Percentiles rank a stretch among this genome's conserved stretches.
Evolutionary conservation across 306 rosid genomes (phyloP).

Genomic region (Glycine latifolia): DNA sequence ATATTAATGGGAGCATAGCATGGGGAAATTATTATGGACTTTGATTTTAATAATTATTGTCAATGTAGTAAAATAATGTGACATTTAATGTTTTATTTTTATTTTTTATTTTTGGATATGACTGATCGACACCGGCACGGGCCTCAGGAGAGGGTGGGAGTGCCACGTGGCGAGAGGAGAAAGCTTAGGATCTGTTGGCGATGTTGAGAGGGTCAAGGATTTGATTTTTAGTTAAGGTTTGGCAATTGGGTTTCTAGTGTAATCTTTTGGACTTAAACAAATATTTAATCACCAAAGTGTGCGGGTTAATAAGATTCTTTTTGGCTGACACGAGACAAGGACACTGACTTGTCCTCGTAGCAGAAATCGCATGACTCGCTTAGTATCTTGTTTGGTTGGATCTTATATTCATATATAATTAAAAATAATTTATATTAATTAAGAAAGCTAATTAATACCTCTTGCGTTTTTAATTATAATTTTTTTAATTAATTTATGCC

Average conservation of each 20-base stretch:
- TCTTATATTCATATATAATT: background rate
- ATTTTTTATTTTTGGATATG: constrained; percentile 23
- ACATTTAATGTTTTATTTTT: constrained; percentile 11
- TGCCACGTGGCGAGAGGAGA: constrained; percentile 83
- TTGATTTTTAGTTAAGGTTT: constrained; percentile 21
- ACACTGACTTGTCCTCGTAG: constrained; percentile 49
- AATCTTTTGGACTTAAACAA: background rate
- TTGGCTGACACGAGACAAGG: constrained; percentile 48
- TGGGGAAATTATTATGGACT: constrained; percentile 34
- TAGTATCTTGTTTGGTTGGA: background rate
- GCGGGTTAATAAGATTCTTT: constrained; percentile 56
- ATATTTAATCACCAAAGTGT: constrained; percentile 42
- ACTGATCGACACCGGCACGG: constrained; percentile 62
- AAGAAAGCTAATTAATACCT: too few species aligned
- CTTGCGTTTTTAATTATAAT: too few species aligned
- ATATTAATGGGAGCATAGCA: constrained; percentile 49
- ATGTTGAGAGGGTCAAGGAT: constrained; percentile 68
- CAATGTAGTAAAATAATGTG: constrained; percentile 40
- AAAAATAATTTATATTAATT: too few species aligned
- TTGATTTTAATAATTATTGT: constrained; percentile 21
- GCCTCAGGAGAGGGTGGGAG: constrained; percentile 44
- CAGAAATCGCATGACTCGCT: constrained; percentile 6
- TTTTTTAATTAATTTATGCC: too few species aligned
- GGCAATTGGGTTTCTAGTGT: constrained; percentile 5
- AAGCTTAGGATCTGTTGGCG: constrained; percentile 52